A percentile compares a stretch with the other conserved stretches of the same genome.
Conservation (phyloP, 345 rosid genomes). For the Lagerstroemia speciosa region DNA sequence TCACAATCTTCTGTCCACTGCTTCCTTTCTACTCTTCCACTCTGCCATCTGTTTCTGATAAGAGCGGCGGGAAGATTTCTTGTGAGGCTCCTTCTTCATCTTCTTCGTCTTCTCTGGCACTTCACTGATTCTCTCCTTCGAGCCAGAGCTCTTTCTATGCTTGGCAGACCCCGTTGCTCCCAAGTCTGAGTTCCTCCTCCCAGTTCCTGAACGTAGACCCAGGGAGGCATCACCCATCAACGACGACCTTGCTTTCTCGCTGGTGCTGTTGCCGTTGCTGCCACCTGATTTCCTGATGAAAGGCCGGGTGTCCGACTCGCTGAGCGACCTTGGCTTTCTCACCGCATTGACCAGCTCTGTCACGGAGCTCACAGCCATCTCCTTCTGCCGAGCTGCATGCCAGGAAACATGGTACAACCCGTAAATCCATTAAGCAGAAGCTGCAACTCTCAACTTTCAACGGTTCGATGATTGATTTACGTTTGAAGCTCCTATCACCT, state of each 20-base stretch:
- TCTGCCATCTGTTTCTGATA: too few relatives aligned
- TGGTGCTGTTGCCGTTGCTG: too few relatives aligned
- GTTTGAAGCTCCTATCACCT: background rate
- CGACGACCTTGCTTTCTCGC: conserved; percentile 17
- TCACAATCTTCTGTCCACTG: too few relatives aligned
- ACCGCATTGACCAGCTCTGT: conserved; percentile 83
- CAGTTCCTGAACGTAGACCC: background rate
- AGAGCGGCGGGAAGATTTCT: conserved; percentile 56
- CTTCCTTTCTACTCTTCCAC: too few relatives aligned
- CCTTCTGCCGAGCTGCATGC: conserved; percentile 76
- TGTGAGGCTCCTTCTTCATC: conserved; percentile 11
- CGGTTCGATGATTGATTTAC: background rate
- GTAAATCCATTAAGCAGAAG: background rate
- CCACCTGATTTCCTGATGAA: conserved; percentile 45
- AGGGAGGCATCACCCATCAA: background rate
- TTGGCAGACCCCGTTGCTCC: conserved; percentile 54
- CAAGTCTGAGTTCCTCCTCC: conserved; percentile 9
- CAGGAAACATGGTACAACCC: background rate
- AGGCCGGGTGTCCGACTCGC: conserved; percentile 59
- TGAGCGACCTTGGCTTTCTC: conserved; percentile 69
- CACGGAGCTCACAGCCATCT: conserved; percentile 57
- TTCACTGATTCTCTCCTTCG: conserved; percentile 76
- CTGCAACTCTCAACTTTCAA: background rate
- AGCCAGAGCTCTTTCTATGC: conserved; percentile 27
- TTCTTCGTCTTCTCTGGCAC: conserved; percentile 54